Evolutionary conservation across 139 green algal species (phyloP), one percentile per base, ranked within the genome.

Genomic region (Pseudopediastrum boryanum): DNA sequence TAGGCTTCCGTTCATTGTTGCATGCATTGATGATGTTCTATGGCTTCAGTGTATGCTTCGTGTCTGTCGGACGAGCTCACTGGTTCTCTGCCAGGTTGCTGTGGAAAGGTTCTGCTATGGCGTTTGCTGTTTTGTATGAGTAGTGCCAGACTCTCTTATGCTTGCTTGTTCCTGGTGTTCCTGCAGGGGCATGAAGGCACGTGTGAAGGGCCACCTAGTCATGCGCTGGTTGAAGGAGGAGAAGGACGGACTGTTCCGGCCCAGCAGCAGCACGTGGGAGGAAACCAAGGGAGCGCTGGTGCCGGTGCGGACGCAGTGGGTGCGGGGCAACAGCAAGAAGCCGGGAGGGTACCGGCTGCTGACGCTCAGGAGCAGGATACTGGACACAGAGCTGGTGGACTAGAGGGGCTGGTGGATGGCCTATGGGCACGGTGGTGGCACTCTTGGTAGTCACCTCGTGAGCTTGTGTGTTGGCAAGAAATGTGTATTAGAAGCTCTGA

Each of bases 151-250:
- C n/a, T n/a, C n/a, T n/a, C n/a, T n/a, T n/a, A n/a, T n/a, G n/a
- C n/a, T 25, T 19, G 9, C 27, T 75, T 79, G 44, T 56, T 36
- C 23, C 54, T 80, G 46, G 44, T 80, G 59, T 56, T 51, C 6
- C 48, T 9, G 29, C 61, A 79, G 65, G 48, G 35, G 63, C 23
- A 42, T 35, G 10, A 44, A 42, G 31, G 56, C 73, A n/a, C 63
- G 48, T 29, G 39, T 27, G 9, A 43, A 61, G 23, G 65, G 65
- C 46, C 54, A 43, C 42, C 76, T 86, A 41, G 52, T 80, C 44
- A 71, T 89, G 46, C 83, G 82, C 12, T 87, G 84, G 84, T 77
- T 91, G 23, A 79, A 85, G 63, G 84, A 91, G 76, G 75, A 75
- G 16, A 16, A 52, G 6, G 86, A 91, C 51, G 86, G 86, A 25